Conservation (phyloP, 208 protist genomes). For the Wallacemonas sp. region DNA sequence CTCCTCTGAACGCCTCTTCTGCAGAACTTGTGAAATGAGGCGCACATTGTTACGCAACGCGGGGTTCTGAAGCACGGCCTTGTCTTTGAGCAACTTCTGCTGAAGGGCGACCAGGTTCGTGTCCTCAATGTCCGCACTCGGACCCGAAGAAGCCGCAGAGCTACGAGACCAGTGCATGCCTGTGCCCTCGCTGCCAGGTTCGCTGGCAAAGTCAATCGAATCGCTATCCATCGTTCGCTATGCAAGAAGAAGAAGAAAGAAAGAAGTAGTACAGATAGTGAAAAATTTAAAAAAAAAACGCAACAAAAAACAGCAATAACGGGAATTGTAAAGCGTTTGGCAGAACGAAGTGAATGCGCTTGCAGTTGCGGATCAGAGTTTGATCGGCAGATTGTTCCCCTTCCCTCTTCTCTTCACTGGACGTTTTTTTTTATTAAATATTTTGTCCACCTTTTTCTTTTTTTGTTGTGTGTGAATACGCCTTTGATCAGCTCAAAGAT, state of each 20-base stretch:
- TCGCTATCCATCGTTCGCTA: neutral
- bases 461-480: too few relatives aligned
- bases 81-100: neutral
- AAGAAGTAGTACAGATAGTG: neutral
- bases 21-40: constrained; percentile 11
- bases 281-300: constrained; percentile 9
- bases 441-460: too few relatives aligned
- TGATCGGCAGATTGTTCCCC: too few relatives aligned
- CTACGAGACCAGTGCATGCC: neutral
- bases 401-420: too few relatives aligned
- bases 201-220: constrained; percentile 11
- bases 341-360: neutral
- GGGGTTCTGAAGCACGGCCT: neutral
- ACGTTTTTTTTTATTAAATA: too few relatives aligned
- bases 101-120: neutral
- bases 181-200: neutral
- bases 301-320: constrained; percentile 4
- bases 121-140: neutral
- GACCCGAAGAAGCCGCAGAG: neutral
- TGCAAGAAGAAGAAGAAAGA: neutral
- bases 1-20: constrained; percentile 7
- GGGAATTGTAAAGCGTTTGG: neutral
- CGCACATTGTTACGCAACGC: constrained; percentile 8
- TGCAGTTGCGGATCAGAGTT: neutral
- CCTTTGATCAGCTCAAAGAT: too few relatives aligned